Evolutionary conservation across 306 rosid genomes (phyloP).

Genomic region (Argentina anserina): DNA sequence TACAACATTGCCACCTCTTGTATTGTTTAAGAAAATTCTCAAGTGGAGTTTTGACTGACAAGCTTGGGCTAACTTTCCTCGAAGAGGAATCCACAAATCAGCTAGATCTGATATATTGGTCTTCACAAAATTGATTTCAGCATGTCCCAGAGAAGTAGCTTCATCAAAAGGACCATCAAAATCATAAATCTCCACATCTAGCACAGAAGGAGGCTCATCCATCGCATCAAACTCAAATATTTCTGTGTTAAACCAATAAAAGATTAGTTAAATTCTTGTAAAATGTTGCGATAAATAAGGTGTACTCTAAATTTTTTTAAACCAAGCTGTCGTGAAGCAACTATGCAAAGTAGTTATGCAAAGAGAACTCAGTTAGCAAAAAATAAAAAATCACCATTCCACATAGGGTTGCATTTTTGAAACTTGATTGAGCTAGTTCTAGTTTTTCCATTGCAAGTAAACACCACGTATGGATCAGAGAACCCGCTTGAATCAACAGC

Average conservation of each 20-base stretch:
- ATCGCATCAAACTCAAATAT: constrained; percentile 97
- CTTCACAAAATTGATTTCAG: constrained; percentile 81
- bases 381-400: constrained; percentile 72
- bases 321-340: neutral
- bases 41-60: constrained; percentile 83
- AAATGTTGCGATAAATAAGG: neutral
- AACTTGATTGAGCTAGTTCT: constrained; percentile 94
- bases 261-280: constrained; percentile 16
- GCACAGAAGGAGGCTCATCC: constrained; percentile 91
- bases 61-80: constrained; percentile 75
- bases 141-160: constrained; percentile 63
- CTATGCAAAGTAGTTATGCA: neutral
- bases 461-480: constrained; percentile 84
- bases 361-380: constrained; percentile 11
- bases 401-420: constrained; percentile 67
- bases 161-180: constrained; percentile 96
- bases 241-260: constrained; percentile 44
- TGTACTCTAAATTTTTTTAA: neutral
- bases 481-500: constrained; percentile 58
- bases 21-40: constrained; percentile 83
- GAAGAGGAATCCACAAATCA: constrained; percentile 86
- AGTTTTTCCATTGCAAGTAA: constrained; percentile 87
- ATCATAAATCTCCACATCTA: constrained; percentile 78
- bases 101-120: constrained; percentile 81
- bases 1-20: constrained; percentile 66